A percentile compares a stretch with the other conserved stretches of the same genome.
Evolutionary conservation across 2,329 filamentous ascomycete genomes (phyloP).

Genomic region (Diaporthe aspalathi): DNA sequence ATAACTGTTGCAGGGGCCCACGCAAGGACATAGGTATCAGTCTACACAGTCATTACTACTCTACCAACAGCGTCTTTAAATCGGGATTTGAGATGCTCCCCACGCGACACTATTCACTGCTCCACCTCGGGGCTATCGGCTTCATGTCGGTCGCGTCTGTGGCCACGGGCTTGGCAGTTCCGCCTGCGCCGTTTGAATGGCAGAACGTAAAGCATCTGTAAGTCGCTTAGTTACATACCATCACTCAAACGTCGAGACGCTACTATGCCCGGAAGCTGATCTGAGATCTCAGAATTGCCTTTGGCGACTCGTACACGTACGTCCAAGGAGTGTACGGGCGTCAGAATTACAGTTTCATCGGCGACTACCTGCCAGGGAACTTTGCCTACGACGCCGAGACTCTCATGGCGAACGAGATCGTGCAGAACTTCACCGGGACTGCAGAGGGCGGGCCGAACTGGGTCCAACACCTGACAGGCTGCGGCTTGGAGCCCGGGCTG

Average conservation of each 20-base stretch:
- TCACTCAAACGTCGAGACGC: not conserved
- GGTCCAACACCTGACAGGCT: slow-evolving; percentile 64
- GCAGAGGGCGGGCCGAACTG: slow-evolving; percentile 66
- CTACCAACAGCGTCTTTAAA: not conserved
- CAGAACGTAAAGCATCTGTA: slow-evolving; percentile 43
- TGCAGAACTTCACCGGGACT: slow-evolving; percentile 59
- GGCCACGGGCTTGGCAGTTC: not conserved
- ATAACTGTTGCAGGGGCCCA: too few relatives aligned
- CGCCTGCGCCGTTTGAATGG: slow-evolving; percentile 40
- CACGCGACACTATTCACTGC: not conserved
- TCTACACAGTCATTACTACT: not conserved
- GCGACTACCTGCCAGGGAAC: slow-evolving; percentile 56
- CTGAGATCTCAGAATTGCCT: slow-evolving; percentile 51
- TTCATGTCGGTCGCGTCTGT: not conserved
- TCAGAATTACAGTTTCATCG: slow-evolving; percentile 65
- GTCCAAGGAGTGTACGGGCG: slow-evolving; percentile 64
- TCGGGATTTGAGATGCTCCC: not conserved
- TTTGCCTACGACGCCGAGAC: slow-evolving; percentile 56
- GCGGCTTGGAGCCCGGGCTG: slow-evolving; percentile 57
- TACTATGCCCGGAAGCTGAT: not conserved
- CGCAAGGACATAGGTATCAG: not conserved
- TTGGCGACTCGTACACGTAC: slow-evolving; percentile 64
- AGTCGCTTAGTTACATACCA: slow-evolving; percentile 3
- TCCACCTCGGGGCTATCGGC: not conserved
- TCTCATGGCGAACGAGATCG: slow-evolving; percentile 60